These are phyloP conservation scores for Tremella mesenterica DNA, from an alignment of 768 basidiomycete species.

Conservation along the genomic window DNA sequence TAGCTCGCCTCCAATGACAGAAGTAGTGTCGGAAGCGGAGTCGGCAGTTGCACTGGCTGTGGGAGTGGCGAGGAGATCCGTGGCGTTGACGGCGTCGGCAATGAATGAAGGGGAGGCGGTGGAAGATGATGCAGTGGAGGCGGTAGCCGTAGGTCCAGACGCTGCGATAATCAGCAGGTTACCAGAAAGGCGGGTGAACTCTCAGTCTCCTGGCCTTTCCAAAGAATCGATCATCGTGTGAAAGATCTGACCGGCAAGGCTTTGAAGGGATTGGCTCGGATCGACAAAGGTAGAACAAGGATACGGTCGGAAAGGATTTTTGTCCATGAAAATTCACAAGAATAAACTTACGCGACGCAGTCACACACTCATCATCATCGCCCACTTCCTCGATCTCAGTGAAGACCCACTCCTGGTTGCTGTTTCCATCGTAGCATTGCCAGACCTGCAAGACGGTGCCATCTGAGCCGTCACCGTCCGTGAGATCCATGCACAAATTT, in stretches of 20 bases:
- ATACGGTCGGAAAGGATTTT: too few relatives aligned
- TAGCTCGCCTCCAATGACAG: conserved; percentile 13
- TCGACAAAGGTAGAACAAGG: too few relatives aligned
- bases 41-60: conserved; percentile 6
- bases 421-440: conserved; percentile 22
- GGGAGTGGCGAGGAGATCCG: conserved; percentile 4
- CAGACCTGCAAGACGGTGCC: conserved; percentile 32
- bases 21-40: not conserved
- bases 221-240: too few relatives aligned
- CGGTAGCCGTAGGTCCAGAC: not conserved
- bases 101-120: conserved; percentile 2
- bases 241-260: too few relatives aligned
- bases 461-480: conserved; percentile 19
- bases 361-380: conserved; percentile 10
- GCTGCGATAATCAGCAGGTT: not conserved
- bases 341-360: conserved; percentile 1
- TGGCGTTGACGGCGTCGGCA: conserved; percentile 2
- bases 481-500: conserved; percentile 32
- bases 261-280: too few relatives aligned
- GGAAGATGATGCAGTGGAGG: conserved; percentile 5
- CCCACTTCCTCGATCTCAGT: conserved; percentile 32
- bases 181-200: too few relatives aligned
- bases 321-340: conserved; percentile 1
- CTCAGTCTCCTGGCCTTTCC: too few relatives aligned
- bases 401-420: conserved; percentile 33